These are phyloP conservation scores for Colletotrichum sp. DNA, from an alignment of 2,329 filamentous ascomycete species.

Conservation along the genomic window DNA sequence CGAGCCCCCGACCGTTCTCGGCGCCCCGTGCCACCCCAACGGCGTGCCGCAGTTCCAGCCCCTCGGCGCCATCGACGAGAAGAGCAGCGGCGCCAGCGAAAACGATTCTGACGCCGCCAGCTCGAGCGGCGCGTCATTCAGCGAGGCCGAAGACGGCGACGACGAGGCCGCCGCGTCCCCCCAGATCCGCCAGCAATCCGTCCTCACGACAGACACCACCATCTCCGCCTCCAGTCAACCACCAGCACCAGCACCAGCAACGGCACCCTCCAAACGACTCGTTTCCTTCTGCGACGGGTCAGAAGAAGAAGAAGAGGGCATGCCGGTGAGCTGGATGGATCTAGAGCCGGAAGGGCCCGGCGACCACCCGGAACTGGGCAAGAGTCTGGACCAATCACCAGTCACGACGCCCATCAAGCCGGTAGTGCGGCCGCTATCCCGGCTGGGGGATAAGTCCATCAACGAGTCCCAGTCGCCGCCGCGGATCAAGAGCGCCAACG, in stretches of 20 bases:
- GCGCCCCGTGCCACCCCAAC: slow-evolving; percentile 8
- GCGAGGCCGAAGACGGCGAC: slow-evolving; percentile 30
- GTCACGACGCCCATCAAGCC: slow-evolving; percentile 14
- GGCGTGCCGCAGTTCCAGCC: slow-evolving; percentile 15
- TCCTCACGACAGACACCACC: slow-evolving; percentile 45
- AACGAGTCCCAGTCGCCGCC: slow-evolving; percentile 17
- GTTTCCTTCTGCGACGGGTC: slow-evolving; percentile 8
- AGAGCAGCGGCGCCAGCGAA: slow-evolving; percentile 20
- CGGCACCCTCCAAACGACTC: slow-evolving; percentile 23
- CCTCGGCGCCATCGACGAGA: slow-evolving; percentile 17
- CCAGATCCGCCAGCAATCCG: slow-evolving; percentile 35
- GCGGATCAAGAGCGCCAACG: slow-evolving; percentile 15
- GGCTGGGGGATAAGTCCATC: slow-evolving; percentile 13
- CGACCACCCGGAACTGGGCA: slow-evolving; percentile 15
- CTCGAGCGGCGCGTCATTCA: slow-evolving; percentile 40
- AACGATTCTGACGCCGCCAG: slow-evolving; percentile 29
- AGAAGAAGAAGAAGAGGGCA: background rate
- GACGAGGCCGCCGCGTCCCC: slow-evolving; percentile 13
- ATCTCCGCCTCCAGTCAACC: slow-evolving; percentile 37
- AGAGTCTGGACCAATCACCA: slow-evolving; percentile 15
- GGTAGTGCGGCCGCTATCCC: slow-evolving; percentile 13
- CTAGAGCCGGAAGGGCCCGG: slow-evolving; percentile 21
- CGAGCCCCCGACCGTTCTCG: slow-evolving; percentile 2
- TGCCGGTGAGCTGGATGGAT: slow-evolving; percentile 23
- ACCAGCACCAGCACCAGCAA: background rate